phyloP scores from a whole-genome alignment of 1,139 yeast species.

The Lizanozyma gosingica region DNA sequence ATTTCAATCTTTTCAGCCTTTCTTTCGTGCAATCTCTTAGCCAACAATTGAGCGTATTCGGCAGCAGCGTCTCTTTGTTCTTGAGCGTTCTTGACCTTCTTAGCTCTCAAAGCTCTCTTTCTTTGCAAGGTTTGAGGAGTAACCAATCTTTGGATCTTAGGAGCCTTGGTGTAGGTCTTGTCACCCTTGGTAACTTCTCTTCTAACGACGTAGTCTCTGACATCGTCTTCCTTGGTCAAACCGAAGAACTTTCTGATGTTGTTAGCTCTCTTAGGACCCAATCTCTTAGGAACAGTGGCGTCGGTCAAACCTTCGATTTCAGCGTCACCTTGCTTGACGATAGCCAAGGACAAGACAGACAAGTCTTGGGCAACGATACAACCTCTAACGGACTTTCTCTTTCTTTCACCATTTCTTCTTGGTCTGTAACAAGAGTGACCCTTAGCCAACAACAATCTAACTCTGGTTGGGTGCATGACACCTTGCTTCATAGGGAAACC shows the following conservation, averaged over 20 bases:
- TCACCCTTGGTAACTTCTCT: constrained; percentile 98
- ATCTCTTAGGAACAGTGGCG: constrained; percentile 92
- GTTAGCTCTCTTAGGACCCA: constrained; percentile 99
- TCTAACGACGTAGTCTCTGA: constrained; percentile 92
- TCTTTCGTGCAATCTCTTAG: constrained; percentile 97
- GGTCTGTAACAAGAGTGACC: constrained; percentile 99
- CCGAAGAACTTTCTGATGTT: constrained; percentile 99
- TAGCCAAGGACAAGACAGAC: constrained; percentile 86
- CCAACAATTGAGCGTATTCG: constrained; percentile 98
- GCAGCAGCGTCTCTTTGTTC: constrained; percentile 99
- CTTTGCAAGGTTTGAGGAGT: constrained; percentile 99
- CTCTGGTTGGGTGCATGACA: constrained; percentile 99
- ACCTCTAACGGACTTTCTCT: constrained; percentile 99
- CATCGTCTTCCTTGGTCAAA: constrained; percentile 95
- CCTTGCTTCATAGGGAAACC: constrained; percentile 99
- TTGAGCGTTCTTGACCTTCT: constrained; percentile 95
- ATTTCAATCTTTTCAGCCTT: constrained; percentile 97
- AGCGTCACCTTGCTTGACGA: constrained; percentile 95
- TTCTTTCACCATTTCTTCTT: constrained; percentile 99
- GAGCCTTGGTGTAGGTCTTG: constrained; percentile 98
- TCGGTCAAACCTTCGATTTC: constrained; percentile 97
- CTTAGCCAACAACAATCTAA: constrained; percentile 86
- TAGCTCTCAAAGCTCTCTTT: constrained; percentile 94
- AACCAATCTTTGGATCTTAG: constrained; percentile 98
- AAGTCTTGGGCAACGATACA: constrained; percentile 97